phyloP scores from a whole-genome alignment of 2,329 filamentous ascomycete species.

The Pleomassaria siparia region DNA sequence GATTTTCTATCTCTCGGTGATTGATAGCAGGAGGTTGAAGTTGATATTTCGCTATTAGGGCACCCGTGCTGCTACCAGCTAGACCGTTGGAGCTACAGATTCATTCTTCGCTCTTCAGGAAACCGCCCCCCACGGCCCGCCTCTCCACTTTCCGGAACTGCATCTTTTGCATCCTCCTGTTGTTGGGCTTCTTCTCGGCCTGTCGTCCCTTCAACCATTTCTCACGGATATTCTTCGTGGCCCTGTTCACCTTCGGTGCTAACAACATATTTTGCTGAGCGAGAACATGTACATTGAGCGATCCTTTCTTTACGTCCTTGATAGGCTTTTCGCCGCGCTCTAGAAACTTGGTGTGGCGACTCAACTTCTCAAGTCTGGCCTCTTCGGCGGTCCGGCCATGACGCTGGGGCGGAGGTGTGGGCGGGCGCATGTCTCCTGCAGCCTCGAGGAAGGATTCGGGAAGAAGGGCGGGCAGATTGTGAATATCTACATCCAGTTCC shows the following conservation, averaged over 20 bases:
- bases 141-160: constrained; percentile 33
- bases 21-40: no score
- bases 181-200: constrained; percentile 26
- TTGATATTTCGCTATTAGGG: no score
- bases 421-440: constrained; percentile 47
- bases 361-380: constrained; percentile 48
- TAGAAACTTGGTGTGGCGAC: constrained; percentile 51
- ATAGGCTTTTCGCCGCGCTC: constrained; percentile 50
- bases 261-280: constrained; percentile 45
- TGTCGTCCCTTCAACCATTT: constrained; percentile 47
- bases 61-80: no score
- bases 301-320: constrained; percentile 54
- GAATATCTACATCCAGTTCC: constrained; percentile 27
- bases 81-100: no score
- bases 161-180: constrained; percentile 14
- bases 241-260: constrained; percentile 47
- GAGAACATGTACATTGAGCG: constrained; percentile 53
- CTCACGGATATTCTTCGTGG: constrained; percentile 40
- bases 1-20: no score
- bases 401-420: constrained; percentile 44
- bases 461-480: constrained; percentile 51
- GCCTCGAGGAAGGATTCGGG: constrained; percentile 55
- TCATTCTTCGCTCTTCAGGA: constrained; percentile 28
- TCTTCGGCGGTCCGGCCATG: constrained; percentile 26
- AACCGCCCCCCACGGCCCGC: constrained; percentile 29